Evolutionary conservation across 2,329 filamentous ascomycete genomes (phyloP).

Genomic region (Xylariaceae sp.): DNA sequence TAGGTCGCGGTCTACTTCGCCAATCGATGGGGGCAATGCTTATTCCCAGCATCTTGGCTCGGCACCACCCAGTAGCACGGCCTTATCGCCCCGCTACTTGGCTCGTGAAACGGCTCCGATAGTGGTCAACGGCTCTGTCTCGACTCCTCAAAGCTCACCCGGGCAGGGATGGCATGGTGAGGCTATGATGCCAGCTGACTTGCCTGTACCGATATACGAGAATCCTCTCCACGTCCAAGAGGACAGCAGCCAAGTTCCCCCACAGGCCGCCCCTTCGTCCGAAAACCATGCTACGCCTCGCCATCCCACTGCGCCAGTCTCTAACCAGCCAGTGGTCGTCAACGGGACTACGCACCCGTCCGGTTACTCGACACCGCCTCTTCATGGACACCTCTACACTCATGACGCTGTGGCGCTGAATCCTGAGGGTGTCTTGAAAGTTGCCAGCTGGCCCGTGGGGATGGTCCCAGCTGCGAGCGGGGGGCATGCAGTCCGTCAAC

Average conservation of each 20-base stretch:
- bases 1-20: slow-evolving; percentile 51
- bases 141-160: slow-evolving; percentile 26
- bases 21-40: slow-evolving; percentile 43
- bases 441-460: slow-evolving; percentile 19
- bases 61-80: slow-evolving; percentile 36
- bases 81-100: slow-evolving; percentile 35
- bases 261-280: slow-evolving; percentile 18
- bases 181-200: slow-evolving; percentile 22
- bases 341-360: slow-evolving; percentile 24
- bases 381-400: slow-evolving; percentile 21
- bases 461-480: background rate
- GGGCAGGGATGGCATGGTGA: slow-evolving; percentile 28
- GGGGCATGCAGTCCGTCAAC: slow-evolving; percentile 3
- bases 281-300: slow-evolving; percentile 18
- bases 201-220: slow-evolving; percentile 31
- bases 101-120: slow-evolving; percentile 32
- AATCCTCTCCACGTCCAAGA: slow-evolving; percentile 36
- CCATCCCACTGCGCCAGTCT: slow-evolving; percentile 25
- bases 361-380: slow-evolving; percentile 8
- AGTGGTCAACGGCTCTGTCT: slow-evolving; percentile 39
- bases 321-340: slow-evolving; percentile 47
- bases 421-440: slow-evolving; percentile 15
- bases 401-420: slow-evolving; percentile 28
- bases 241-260: slow-evolving; percentile 21
- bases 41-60: slow-evolving; percentile 29